phyloP scores from a whole-genome alignment of 1,139 yeast species.

The Suhomyces coccinellae region DNA sequence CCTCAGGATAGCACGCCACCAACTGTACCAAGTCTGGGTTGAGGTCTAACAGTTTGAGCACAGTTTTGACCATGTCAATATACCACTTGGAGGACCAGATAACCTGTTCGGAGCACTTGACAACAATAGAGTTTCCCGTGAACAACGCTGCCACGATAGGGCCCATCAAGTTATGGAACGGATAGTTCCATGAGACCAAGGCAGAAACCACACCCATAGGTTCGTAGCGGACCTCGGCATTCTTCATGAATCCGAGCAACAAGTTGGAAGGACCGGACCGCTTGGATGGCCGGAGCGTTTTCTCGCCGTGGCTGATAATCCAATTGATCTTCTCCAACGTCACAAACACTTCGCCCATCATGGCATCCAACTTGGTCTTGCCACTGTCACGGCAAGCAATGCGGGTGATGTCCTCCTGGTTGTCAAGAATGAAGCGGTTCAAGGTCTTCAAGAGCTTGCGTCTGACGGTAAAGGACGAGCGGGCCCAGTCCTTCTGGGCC shows the following conservation, averaged over 20 bases:
- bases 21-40: conserved; percentile 84
- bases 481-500: conserved; percentile 65
- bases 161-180: conserved; percentile 89
- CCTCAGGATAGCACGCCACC: conserved; percentile 75
- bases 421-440: conserved; percentile 66
- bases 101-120: conserved; percentile 94
- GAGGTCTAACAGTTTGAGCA: conserved; percentile 69
- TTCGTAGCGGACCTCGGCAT: conserved; percentile 90
- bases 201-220: conserved; percentile 91
- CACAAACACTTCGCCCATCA: conserved; percentile 93
- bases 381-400: conserved; percentile 97
- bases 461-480: conserved; percentile 61
- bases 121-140: conserved; percentile 86
- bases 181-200: conserved; percentile 94
- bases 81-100: conserved; percentile 91
- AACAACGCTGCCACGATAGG: conserved; percentile 86
- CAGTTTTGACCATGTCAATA: conserved; percentile 64
- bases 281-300: conserved; percentile 63
- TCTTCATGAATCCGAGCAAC: conserved; percentile 69
- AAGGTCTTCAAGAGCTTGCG: conserved; percentile 71
- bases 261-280: conserved; percentile 87
- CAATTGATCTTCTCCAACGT: conserved; percentile 90
- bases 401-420: conserved; percentile 84
- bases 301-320: conserved; percentile 82
- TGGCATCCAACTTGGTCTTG: conserved; percentile 91